Percentiles rank a stretch among this genome's conserved stretches.
These are phyloP conservation scores for Silene conica DNA, from an alignment of 148 eudicot genomes.

Conservation along the genomic window DNA sequence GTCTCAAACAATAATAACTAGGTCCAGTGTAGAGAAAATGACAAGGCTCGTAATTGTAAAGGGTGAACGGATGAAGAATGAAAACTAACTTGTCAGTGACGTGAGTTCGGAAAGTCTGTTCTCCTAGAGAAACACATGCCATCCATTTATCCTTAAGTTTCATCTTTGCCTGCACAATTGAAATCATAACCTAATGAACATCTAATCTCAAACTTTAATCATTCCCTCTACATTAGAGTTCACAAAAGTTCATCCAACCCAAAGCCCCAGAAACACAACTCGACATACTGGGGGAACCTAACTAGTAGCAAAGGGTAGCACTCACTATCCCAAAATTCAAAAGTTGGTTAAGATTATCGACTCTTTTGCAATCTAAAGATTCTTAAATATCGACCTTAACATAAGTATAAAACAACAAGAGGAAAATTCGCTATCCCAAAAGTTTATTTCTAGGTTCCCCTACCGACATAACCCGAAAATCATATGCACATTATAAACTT, in stretches of 20 bases:
- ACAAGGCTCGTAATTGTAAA: neutral
- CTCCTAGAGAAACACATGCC: slow-evolving; percentile 84
- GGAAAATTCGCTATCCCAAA: too few relatives aligned
- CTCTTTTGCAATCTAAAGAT: too few relatives aligned
- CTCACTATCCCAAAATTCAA: too few relatives aligned
- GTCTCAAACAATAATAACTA: too few relatives aligned
- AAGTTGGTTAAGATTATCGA: too few relatives aligned
- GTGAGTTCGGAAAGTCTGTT: slow-evolving; percentile 79
- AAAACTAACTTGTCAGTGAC: slow-evolving; percentile 69
- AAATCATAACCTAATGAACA: neutral
- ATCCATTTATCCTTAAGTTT: slow-evolving; percentile 86
- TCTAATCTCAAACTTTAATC: neutral
- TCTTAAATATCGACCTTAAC: too few relatives aligned
- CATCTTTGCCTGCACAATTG: slow-evolving; percentile 66
- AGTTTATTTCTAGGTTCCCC: too few relatives aligned
- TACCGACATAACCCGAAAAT: neutral
- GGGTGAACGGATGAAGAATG: neutral
- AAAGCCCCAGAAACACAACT: neutral
- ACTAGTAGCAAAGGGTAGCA: too few relatives aligned
- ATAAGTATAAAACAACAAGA: too few relatives aligned
- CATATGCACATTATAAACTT: neutral
- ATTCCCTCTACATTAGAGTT: neutral
- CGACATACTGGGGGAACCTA: too few relatives aligned
- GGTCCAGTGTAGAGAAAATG: neutral
- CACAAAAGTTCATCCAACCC: neutral